Evolutionary conservation across 2,329 filamentous ascomycete genomes (phyloP).

Genomic region (Calonectria leucothoes): DNA sequence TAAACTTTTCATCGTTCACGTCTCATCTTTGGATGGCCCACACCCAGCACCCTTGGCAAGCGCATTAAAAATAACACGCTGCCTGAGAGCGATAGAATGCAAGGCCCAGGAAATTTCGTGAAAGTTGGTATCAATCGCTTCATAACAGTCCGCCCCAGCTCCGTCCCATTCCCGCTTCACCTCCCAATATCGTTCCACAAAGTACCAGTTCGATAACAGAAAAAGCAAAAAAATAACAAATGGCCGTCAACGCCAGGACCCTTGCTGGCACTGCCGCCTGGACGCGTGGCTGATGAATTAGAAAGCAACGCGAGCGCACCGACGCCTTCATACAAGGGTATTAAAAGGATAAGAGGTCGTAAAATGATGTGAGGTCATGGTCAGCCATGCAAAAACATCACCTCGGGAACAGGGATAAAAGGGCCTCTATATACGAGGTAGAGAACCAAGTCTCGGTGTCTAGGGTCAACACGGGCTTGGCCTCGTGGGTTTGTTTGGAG

Average conservation of each 20-base stretch:
- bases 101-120: slow-evolving; percentile 4
- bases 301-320: slow-evolving; percentile 37
- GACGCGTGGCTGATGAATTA: slow-evolving; percentile 34
- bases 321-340: slow-evolving; percentile 43
- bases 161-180: slow-evolving; percentile 29
- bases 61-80: slow-evolving; percentile 1
- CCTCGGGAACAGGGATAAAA: slow-evolving; percentile 4
- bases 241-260: slow-evolving; percentile 37
- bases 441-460: neutral
- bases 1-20: slow-evolving; percentile 40
- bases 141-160: slow-evolving; percentile 20
- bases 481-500: neutral
- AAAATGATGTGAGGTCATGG: slow-evolving; percentile 32
- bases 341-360: slow-evolving; percentile 43
- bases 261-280: slow-evolving; percentile 34
- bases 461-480: neutral
- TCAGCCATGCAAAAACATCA: slow-evolving; percentile 21
- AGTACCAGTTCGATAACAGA: slow-evolving; percentile 15
- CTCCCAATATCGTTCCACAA: slow-evolving; percentile 26
- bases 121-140: slow-evolving; percentile 23
- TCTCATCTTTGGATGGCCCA: neutral
- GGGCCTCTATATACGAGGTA: neutral
- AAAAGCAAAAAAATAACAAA: slow-evolving; percentile 26
- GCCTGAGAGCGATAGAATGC: neutral
- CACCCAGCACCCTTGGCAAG: neutral